Conservation (phyloP, 371 early-diverging fungal species). For the Lichtheimia corymbifera region DNA sequence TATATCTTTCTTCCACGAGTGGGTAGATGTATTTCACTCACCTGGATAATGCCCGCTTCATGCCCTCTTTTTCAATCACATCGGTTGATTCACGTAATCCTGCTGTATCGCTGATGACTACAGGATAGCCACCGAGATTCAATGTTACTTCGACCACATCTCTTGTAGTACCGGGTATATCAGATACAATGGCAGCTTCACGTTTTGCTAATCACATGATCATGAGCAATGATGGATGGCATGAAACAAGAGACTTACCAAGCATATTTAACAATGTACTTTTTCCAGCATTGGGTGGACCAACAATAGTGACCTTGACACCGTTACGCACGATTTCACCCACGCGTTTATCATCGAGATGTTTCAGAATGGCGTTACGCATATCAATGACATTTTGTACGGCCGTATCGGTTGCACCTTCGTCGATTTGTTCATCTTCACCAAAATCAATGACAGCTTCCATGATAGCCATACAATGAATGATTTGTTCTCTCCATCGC, state of each 20-base stretch:
- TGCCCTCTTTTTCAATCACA: slow-evolving; percentile 74
- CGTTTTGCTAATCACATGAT: slow-evolving; percentile 52
- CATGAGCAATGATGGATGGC: neutral
- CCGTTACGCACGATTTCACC: slow-evolving; percentile 80
- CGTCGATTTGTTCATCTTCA: slow-evolving; percentile 83
- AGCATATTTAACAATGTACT: slow-evolving; percentile 74
- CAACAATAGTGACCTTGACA: slow-evolving; percentile 72
- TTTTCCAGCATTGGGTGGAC: slow-evolving; percentile 86
- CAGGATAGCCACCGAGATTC: slow-evolving; percentile 77
- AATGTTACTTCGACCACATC: slow-evolving; percentile 77
- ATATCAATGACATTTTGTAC: slow-evolving; percentile 17
- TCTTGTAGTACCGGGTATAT: slow-evolving; percentile 80
- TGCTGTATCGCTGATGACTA: slow-evolving; percentile 78
- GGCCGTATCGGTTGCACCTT: slow-evolving; percentile 54
- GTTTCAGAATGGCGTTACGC: slow-evolving; percentile 40
- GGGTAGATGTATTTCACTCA: slow-evolving; percentile 15
- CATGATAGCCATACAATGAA: slow-evolving; percentile 64
- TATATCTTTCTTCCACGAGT: neutral
- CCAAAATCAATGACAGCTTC: slow-evolving; percentile 87
- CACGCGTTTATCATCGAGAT: slow-evolving; percentile 65
- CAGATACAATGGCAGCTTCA: slow-evolving; percentile 82
- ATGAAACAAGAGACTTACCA: slow-evolving; percentile 33
- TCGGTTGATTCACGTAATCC: slow-evolving; percentile 70
- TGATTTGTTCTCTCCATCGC: slow-evolving; percentile 62
- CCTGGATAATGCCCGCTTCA: slow-evolving; percentile 62